A percentile compares a stretch with the other conserved stretches of the same genome.
These are phyloP conservation scores for Leptoxyphium fumago DNA, from an alignment of 2,329 filamentous ascomycete genomes.

Conservation along the genomic window DNA sequence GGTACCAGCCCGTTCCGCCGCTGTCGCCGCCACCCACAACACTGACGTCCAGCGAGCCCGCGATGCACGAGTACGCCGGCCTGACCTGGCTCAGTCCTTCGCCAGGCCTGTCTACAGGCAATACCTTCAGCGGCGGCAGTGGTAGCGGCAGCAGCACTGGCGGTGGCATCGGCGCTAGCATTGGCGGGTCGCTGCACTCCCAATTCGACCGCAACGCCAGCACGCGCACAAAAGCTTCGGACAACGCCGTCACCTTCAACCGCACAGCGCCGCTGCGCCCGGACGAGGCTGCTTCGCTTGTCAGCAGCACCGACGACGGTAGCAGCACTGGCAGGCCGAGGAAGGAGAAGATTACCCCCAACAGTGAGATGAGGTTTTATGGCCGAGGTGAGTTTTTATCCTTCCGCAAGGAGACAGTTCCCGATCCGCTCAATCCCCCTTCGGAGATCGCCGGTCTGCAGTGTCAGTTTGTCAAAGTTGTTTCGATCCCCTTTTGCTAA, in stretches of 20 bases:
- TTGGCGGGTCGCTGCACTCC: too few species aligned
- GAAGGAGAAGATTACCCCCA: conserved; percentile 32
- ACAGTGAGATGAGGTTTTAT: conserved; percentile 37
- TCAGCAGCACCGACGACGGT: conserved; percentile 9
- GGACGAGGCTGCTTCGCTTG: conserved; percentile 9
- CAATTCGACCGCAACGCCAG: background rate
- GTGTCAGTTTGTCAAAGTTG: background rate
- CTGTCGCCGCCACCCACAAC: conserved; percentile 4
- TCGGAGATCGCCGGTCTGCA: too few species aligned
- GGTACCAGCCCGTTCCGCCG: conserved; percentile 1
- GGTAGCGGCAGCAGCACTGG: too few species aligned
- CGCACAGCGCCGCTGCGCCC: conserved; percentile 13
- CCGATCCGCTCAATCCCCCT: too few species aligned
- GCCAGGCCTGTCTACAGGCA: background rate
- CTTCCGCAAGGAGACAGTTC: too few species aligned
- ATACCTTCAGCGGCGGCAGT: too few species aligned
- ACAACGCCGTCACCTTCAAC: conserved; percentile 7
- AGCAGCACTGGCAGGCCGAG: conserved; percentile 16
- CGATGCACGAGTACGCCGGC: conserved; percentile 8
- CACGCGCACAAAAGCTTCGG: background rate
- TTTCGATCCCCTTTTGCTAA: background rate
- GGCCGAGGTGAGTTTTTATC: conserved; percentile 35
- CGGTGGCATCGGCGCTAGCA: too few species aligned
- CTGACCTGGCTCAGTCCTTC: conserved; percentile 11
- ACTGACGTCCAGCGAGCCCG: conserved; percentile 9